Conservation (phyloP, 2,329 filamentous ascomycete genomes). For the Ambrosiella cleistominuta region DNA sequence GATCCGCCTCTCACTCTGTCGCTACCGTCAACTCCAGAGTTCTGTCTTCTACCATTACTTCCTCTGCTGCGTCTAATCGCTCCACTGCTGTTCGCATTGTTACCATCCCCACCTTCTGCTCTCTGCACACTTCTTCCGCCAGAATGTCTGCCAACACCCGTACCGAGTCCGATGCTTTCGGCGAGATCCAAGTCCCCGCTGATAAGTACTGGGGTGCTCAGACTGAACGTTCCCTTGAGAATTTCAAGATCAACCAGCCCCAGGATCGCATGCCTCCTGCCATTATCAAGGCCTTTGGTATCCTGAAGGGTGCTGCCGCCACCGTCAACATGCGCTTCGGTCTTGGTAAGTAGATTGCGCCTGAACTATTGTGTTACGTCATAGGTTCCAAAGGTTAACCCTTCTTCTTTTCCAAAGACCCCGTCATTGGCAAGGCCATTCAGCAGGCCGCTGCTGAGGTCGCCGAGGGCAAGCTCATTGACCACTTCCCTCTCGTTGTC, state of each 20-base stretch:
- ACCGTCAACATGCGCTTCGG: constrained; percentile 91
- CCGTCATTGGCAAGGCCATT: constrained; percentile 79
- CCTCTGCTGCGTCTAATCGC: constrained; percentile 1
- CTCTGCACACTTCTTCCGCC: constrained; percentile 27
- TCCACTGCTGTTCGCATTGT: not conserved
- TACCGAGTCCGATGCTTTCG: constrained; percentile 93
- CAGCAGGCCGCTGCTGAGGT: constrained; percentile 90
- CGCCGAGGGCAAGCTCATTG: constrained; percentile 77
- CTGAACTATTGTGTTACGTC: not conserved
- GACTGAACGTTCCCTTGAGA: constrained; percentile 87
- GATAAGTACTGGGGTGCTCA: constrained; percentile 99
- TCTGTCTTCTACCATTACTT: not conserved
- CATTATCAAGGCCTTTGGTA: constrained; percentile 83
- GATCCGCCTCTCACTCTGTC: constrained; percentile 4
- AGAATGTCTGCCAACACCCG: constrained; percentile 38
- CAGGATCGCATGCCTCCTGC: constrained; percentile 95
- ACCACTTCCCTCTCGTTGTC: constrained; percentile 96
- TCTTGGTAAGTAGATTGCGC: constrained; percentile 39
- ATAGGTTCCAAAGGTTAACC: not conserved
- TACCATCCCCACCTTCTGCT: constrained; percentile 10
- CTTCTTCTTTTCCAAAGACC: constrained; percentile 34
- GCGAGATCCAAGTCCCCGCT: constrained; percentile 75
- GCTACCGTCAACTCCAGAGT: not conserved
- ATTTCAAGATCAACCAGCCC: constrained; percentile 99
- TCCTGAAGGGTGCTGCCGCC: constrained; percentile 90